These are phyloP conservation scores for Marsdenia floribunda DNA, from an alignment of 257 asterid genomes.

Conservation along the genomic window DNA sequence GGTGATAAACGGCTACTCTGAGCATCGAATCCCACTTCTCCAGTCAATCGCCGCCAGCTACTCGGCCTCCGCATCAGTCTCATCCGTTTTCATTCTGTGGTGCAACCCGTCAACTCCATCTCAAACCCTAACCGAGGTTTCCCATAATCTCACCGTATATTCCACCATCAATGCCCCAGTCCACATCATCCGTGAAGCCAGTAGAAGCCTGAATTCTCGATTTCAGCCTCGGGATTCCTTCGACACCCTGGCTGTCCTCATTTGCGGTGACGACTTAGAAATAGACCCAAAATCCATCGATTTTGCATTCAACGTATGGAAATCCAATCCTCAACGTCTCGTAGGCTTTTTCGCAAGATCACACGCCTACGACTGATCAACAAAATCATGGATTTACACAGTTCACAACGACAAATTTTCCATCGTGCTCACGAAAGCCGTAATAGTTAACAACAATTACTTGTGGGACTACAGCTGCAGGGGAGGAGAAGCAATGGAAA, in stretches of 20 bases:
- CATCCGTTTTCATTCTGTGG: constrained; percentile 68
- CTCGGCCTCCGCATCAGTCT: constrained; percentile 55
- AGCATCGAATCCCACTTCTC: constrained; percentile 67
- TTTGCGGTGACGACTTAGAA: constrained; percentile 83
- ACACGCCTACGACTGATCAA: constrained; percentile 58
- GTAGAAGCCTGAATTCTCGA: constrained; percentile 72
- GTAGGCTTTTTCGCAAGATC: constrained; percentile 84
- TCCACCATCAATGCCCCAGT: constrained; percentile 28
- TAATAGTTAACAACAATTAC: constrained; percentile 47
- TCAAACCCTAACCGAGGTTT: constrained; percentile 41
- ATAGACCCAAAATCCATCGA: constrained; percentile 47
- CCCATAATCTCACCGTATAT: constrained; percentile 48
- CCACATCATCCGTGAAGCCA: constrained; percentile 47
- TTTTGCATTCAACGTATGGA: constrained; percentile 68
- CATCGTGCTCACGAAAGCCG: constrained; percentile 67
- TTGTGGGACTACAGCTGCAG: constrained; percentile 59
- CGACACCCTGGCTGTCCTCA: constrained; percentile 61
- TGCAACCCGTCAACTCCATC: constrained; percentile 69
- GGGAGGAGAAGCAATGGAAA: constrained; percentile 20
- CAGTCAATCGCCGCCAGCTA: constrained; percentile 64
- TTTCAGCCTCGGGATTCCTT: constrained; percentile 60
- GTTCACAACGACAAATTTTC: constrained; percentile 66
- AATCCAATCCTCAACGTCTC: constrained; percentile 54
- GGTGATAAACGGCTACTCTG: constrained; percentile 83
- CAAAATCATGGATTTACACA: constrained; percentile 71